Evolutionary conservation across 2,329 filamentous ascomycete genomes (phyloP), one percentile per base, ranked within the genome.

Genomic region (Incumbomyces lentus): DNA sequence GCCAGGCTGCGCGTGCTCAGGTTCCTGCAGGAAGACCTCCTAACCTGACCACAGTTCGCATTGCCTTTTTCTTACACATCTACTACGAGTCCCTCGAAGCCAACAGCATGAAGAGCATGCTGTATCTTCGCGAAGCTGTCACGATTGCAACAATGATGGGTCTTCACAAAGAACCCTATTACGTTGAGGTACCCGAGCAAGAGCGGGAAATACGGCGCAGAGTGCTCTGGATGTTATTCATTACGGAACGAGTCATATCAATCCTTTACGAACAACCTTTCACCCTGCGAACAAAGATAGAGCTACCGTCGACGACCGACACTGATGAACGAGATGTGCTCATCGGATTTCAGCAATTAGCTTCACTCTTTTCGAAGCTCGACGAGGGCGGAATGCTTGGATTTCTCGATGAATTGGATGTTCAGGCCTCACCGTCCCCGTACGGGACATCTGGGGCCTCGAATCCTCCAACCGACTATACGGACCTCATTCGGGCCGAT

Each of bases 31-130:
- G 40, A n/a, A 11, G 40, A 19, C 40, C 40, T 7, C 40, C 40
- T 32, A 65, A 61, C 13, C 58, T 75, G 16, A 64, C 71, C 38
- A 62, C 59, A 30, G 52, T 75, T 2, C 63, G 69, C 2, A 68
- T 68, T 1, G 68, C 70, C 0, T 75, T 75, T 51, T 75, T 74
- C 40, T 58, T 75, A 17, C 72, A 75, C 51, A 67, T 74, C 7
- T 73, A 72, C 46, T 65, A 74, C 51, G 40, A 43, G 30, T 43
- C 40, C 31, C 26, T 33, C 14, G 40, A 43, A 22, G 29, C 31
- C 11, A 43, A 34, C 40, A 75, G 44, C 64, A 67, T 46, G 54
- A 62, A 8, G 63, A 73, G 71, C 2, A 58, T 74, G 8, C 53
- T 75, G 7, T 71, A 71, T 49, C 53, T 75, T 8, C 63, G 72